Base-by-base conservation (phyloP, 202 grass and related monocot species). In the Hordeum pubiflorum region DNA sequence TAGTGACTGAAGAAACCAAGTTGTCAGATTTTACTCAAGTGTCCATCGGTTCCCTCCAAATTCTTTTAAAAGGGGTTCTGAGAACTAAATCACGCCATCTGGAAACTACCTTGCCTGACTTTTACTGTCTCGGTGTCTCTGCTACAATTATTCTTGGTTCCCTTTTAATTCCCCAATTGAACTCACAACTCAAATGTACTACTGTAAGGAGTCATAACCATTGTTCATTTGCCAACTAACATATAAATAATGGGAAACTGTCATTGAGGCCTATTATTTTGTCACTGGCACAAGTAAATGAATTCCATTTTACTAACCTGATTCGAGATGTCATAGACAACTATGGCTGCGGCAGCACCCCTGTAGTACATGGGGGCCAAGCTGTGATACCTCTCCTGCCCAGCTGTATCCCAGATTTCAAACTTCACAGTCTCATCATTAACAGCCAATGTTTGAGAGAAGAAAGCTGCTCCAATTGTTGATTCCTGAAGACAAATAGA, bases 391-490 rank as follows among this genome's bases (percentile, higher is more conserved):
- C 96, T 93, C 86, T 98, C 96, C 84, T 98, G 96, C 73, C 96
- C 96, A 67, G 96, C 96, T 61, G 96, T 98, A 75, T 98, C 96
- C 96, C 96, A 98, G 59, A 98, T 98, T 86, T 98, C 96, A 84
- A 98, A 98, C 75, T 98, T 98, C 67, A 98, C 92, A 0, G 96
- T 91, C 29, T 95, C 88, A 17, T 91, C 92, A 83, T 91, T 93
- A 40, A 98, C 96, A 0, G 92, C 88, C n/a, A 98, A 85, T 3
- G 92, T 93, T 80, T 98, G 96, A 2, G 96, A 93, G 66, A 98
- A 95, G 79, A 98, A 98, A 55, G 96, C 96, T 0, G 96, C 96
- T 24, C 96, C 96, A 86, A 98, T 98, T 4, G 96, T 98, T 0
- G 96, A 98, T 81, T 98, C 92, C 96, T 98, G 62, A 69, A 93